Base-by-base conservation (phyloP, 805 yeast species). In the Myxozyma mucilagina region DNA sequence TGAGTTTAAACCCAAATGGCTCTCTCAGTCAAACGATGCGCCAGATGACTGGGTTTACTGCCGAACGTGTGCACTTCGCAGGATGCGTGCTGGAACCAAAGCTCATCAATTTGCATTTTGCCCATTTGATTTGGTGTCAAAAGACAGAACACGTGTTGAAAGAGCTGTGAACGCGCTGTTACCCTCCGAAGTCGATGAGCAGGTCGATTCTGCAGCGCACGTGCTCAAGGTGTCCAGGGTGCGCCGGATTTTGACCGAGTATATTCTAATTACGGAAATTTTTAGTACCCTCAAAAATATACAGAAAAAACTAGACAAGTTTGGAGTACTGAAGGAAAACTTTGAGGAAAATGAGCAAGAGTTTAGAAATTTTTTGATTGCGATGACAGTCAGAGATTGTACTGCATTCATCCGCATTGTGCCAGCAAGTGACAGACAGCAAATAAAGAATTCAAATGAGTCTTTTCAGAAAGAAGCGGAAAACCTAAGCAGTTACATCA, bases 1-100 rank as follows among this genome's bases (percentile, higher is more conserved):
- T 13, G 86, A 84, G 64, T 75, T 84, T 66, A 84, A 84, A 68
- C 89, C 89, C 0, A 84, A 84, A 70, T 84, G 88, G 88, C 74
- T 85, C 13, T 69, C 74, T 36, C 81, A 77, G 64, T 79, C 82
- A 42, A 75, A 74, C 14, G 69, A 69, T 41, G 78, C 79, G 1
- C 78, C 82, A 3, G 63, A 1, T 1, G 59, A 59, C 34, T 70
- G 78, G 24, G 32, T 71, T 50, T 76, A 78, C 31, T 84, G 89
- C 66, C 72, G 89, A 6, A 84, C 86, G 3, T 84, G 89, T 67
- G 86, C 86, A 59, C 73, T 83, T 44, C 76, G 78, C 59, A 74
- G 71, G 14, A 45, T 52, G 55, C 60, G 66, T n/a, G 56, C 63
- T 29, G 18, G 13, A 16, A 47, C 18, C 38, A 29, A 29, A 24